Conservation (phyloP, 2,329 filamentous ascomycete species). For the Penicillium sp. region DNA sequence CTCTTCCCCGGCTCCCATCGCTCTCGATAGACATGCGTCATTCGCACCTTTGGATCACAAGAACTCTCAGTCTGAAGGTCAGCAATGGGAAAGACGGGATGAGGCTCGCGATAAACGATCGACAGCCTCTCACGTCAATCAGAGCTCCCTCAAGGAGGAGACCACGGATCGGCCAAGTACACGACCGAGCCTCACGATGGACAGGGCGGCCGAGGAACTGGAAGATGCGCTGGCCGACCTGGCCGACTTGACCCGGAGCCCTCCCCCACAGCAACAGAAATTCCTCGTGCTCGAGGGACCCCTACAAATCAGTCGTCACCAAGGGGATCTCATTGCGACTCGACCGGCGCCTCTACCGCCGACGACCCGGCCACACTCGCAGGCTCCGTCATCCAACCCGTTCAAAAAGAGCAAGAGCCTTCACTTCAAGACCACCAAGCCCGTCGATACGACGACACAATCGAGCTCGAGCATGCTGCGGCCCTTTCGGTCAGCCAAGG, state of each 20-base stretch:
- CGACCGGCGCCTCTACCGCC: slow-evolving; percentile 29
- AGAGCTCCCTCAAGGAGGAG: slow-evolving; percentile 3
- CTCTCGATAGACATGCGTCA: not conserved
- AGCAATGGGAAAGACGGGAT: too few species aligned
- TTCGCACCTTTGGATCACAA: too few species aligned
- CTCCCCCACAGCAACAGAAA: slow-evolving; percentile 6
- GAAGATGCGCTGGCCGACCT: slow-evolving; percentile 12
- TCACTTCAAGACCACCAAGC: not conserved
- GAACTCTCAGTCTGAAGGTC: too few species aligned
- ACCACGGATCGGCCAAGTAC: slow-evolving; percentile 2
- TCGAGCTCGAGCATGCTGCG: not conserved
- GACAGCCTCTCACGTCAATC: slow-evolving; percentile 3
- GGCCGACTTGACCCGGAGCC: not conserved
- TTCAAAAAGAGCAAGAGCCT: slow-evolving; percentile 1
- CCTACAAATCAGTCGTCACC: slow-evolving; percentile 30
- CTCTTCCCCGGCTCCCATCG: not conserved
- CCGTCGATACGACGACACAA: not conserved
- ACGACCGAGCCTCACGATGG: slow-evolving; percentile 20
- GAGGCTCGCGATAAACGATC: too few species aligned
- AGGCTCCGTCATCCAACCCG: slow-evolving; percentile 1
- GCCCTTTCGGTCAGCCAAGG: not conserved
- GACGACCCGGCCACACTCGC: slow-evolving; percentile 13
- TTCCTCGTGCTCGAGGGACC: slow-evolving; percentile 21
- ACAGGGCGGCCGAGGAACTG: slow-evolving; percentile 34
- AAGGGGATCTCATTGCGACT: slow-evolving; percentile 29